These are phyloP conservation scores for Mycena sanguinolenta DNA, from an alignment of 768 basidiomycete genomes.

Conservation along the genomic window DNA sequence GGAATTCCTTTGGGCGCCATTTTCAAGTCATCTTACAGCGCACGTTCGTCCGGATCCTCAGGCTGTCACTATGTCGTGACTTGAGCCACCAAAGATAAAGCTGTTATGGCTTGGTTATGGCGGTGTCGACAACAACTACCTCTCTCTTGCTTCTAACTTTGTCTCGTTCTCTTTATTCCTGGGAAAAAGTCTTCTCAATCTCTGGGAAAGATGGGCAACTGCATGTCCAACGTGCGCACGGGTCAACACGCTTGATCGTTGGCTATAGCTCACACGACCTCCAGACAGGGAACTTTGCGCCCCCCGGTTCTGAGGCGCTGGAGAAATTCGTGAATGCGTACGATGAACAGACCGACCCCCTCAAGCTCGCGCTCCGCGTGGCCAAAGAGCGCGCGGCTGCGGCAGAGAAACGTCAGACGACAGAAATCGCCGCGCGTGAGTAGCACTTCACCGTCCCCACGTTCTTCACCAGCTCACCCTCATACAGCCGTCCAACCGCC, in stretches of 20 bases:
- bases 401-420: conserved; percentile 26
- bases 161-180: too few relatives aligned
- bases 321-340: conserved; percentile 1
- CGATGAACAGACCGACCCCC: conserved; percentile 31
- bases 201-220: conserved; percentile 38
- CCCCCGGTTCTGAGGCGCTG: conserved; percentile 33
- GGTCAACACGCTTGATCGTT: neutral
- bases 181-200: too few relatives aligned
- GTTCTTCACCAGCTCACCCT: neutral
- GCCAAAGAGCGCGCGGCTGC: conserved; percentile 18
- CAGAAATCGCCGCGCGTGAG: conserved; percentile 7
- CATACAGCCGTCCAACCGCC: neutral
- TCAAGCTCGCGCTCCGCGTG: conserved; percentile 15
- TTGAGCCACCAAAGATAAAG: neutral
- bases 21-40: conserved; percentile 5
- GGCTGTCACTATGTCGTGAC: conserved; percentile 30
- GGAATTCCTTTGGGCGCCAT: neutral
- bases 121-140: neutral
- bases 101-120: too few relatives aligned
- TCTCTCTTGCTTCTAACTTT: neutral
- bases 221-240: conserved; percentile 37
- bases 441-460: neutral
- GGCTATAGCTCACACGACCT: conserved; percentile 35
- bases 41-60: conserved; percentile 32
- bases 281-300: conserved; percentile 37